A percentile compares a stretch with the other conserved stretches of the same genome.
Conservation (phyloP, 805 yeast genomes). For the Saccharomycopsis sp. region DNA sequence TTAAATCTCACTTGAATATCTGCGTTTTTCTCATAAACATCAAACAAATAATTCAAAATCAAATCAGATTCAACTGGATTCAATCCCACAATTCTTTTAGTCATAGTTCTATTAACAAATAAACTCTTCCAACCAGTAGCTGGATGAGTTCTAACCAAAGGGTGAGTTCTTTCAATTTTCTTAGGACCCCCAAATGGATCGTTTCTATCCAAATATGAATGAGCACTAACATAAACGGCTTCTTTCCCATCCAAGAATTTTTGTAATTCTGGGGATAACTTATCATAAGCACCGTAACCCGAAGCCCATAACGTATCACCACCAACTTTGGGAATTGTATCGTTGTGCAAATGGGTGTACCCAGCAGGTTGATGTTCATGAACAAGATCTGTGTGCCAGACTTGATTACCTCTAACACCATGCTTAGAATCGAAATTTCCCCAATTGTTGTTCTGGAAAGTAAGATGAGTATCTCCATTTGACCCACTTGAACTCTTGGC, state of each 20-base stretch:
- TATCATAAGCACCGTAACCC: slow-evolving; percentile 47
- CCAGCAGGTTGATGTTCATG: slow-evolving; percentile 55
- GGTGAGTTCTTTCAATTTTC: slow-evolving; percentile 50
- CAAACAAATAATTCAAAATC: slow-evolving; percentile 40
- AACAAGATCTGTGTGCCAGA: slow-evolving; percentile 49
- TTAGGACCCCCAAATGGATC: slow-evolving; percentile 41
- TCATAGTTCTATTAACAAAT: slow-evolving; percentile 46
- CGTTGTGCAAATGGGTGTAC: slow-evolving; percentile 46
- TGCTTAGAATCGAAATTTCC: slow-evolving; percentile 17
- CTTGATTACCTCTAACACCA: slow-evolving; percentile 10
- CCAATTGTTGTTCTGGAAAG: slow-evolving; percentile 16
- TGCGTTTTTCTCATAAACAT: slow-evolving; percentile 41
- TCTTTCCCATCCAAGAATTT: slow-evolving; percentile 38
- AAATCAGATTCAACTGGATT: slow-evolving; percentile 43
- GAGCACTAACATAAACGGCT: slow-evolving; percentile 37
- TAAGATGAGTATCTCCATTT: slow-evolving; percentile 18
- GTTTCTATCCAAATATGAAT: slow-evolving; percentile 36
- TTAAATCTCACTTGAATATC: slow-evolving; percentile 50
- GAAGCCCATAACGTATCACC: slow-evolving; percentile 53
- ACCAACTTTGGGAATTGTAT: slow-evolving; percentile 41
- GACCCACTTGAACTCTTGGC: slow-evolving; percentile 22
- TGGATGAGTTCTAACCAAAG: slow-evolving; percentile 57
- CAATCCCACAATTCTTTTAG: slow-evolving; percentile 45
- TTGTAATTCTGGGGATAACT: slow-evolving; percentile 43
- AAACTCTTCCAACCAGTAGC: slow-evolving; percentile 57